Evolutionary conservation across 2,329 filamentous ascomycete genomes (phyloP).

Genomic region (Colletotrichum melonis): DNA sequence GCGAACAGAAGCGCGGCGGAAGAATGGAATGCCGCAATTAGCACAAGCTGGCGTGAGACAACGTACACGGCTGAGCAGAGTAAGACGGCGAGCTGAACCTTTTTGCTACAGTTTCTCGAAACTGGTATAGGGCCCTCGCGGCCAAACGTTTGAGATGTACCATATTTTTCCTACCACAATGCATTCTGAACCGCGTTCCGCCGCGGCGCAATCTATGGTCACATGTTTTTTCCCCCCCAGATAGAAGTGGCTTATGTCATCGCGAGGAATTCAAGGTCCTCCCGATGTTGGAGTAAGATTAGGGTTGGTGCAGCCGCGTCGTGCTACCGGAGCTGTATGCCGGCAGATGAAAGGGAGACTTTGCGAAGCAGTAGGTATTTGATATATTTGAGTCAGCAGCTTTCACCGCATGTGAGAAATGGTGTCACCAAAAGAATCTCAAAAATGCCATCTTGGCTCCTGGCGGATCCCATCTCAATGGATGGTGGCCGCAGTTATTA

Average conservation of each 20-base stretch:
- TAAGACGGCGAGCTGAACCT: neutral
- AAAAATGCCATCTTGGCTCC: neutral
- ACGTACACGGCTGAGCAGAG: neutral
- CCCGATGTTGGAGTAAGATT: constrained; percentile 7
- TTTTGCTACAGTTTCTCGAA: neutral
- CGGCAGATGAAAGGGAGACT: constrained; percentile 12
- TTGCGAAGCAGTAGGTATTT: constrained; percentile 18
- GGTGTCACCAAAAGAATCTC: neutral
- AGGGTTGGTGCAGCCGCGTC: constrained; percentile 5
- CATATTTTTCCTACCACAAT: neutral
- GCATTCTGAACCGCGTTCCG: neutral
- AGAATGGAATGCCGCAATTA: neutral
- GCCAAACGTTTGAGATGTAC: neutral
- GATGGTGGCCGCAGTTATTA: neutral
- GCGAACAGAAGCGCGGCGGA: neutral
- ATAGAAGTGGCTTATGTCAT: constrained; percentile 17
- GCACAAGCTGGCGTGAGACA: neutral
- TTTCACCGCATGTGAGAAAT: neutral
- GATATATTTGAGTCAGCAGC: neutral
- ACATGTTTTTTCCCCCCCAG: constrained; percentile 13
- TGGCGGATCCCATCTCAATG: neutral
- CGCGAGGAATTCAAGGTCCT: constrained; percentile 16
- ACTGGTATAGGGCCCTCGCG: neutral
- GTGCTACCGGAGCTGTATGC: constrained; percentile 20
- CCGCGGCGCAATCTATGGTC: neutral